Conservation (phyloP, 257 asterid species). For the Solanum gandarillasii region DNA sequence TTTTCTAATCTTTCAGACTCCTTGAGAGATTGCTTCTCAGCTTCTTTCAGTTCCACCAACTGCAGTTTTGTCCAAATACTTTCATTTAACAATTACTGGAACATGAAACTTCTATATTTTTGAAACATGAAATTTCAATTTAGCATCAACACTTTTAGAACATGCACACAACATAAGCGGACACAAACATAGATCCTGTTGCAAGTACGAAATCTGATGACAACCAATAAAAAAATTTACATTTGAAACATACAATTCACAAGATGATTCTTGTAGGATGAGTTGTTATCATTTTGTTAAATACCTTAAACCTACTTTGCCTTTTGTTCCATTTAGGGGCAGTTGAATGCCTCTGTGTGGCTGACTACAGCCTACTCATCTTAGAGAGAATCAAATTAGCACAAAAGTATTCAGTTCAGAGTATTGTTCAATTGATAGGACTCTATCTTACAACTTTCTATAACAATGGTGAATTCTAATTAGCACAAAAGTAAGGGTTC, state of each 20-base stretch:
- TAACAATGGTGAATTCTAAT: background rate
- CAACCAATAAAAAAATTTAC: background rate
- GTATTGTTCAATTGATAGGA: background rate
- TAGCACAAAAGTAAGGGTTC: background rate
- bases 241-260: background rate
- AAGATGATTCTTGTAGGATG: background rate
- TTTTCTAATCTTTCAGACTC: conserved; percentile 83
- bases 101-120: background rate
- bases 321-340: background rate
- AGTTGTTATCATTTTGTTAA: background rate
- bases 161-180: background rate
- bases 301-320: background rate
- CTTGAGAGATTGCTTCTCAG: conserved; percentile 63
- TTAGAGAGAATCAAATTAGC: background rate
- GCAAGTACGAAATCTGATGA: background rate
- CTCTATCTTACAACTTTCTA: too few species aligned
- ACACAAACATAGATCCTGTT: background rate
- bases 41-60: conserved; percentile 91
- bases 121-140: background rate
- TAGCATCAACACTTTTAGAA: background rate
- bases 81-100: background rate
- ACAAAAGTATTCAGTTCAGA: background rate
- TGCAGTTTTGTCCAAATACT: conserved; percentile 16
- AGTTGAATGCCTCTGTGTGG: background rate
- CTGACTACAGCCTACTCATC: background rate